phyloP scores from a whole-genome alignment of 1,284 basidiomycete species.

The Cutaneotrichosporon sp. region DNA sequence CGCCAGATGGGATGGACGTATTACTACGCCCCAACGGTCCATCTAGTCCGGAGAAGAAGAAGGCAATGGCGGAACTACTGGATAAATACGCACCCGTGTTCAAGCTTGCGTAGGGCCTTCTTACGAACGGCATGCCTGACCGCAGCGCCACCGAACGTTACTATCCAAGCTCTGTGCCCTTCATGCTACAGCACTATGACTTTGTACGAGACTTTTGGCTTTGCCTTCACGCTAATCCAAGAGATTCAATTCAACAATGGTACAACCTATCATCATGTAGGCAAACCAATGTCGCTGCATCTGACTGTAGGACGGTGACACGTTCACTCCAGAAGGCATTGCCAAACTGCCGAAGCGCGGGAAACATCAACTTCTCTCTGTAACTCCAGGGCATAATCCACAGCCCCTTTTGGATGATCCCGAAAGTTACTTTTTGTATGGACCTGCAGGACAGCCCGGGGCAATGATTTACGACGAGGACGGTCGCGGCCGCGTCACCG shows the following conservation, averaged over 20 bases:
- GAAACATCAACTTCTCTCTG: slow-evolving; percentile 22
- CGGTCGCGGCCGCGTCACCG: slow-evolving; percentile 28
- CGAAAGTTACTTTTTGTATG: slow-evolving; percentile 33
- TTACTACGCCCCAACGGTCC: neutral
- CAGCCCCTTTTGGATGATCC: slow-evolving; percentile 30
- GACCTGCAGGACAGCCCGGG: slow-evolving; percentile 29
- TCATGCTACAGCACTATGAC: slow-evolving; percentile 40
- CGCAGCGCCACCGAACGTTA: slow-evolving; percentile 31
- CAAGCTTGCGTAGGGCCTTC: slow-evolving; percentile 35
- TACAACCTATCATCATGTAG: slow-evolving; percentile 5
- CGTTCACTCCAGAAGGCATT: slow-evolving; percentile 20
- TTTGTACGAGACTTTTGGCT: slow-evolving; percentile 10
- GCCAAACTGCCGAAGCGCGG: slow-evolving; percentile 22
- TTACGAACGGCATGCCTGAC: neutral
- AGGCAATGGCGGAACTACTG: slow-evolving; percentile 31
- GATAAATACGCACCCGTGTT: slow-evolving; percentile 39
- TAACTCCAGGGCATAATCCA: slow-evolving; percentile 32
- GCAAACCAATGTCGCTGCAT: neutral
- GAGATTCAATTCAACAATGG: slow-evolving; percentile 18
- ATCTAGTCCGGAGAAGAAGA: slow-evolving; percentile 12
- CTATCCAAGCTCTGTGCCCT: slow-evolving; percentile 41
- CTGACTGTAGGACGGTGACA: neutral
- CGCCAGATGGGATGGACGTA: too few species aligned
- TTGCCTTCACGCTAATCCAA: neutral
- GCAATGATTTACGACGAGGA: slow-evolving; percentile 19